phyloP scores from a whole-genome alignment of 1,284 basidiomycete genomes.

The Papiliotrema flavescens region DNA sequence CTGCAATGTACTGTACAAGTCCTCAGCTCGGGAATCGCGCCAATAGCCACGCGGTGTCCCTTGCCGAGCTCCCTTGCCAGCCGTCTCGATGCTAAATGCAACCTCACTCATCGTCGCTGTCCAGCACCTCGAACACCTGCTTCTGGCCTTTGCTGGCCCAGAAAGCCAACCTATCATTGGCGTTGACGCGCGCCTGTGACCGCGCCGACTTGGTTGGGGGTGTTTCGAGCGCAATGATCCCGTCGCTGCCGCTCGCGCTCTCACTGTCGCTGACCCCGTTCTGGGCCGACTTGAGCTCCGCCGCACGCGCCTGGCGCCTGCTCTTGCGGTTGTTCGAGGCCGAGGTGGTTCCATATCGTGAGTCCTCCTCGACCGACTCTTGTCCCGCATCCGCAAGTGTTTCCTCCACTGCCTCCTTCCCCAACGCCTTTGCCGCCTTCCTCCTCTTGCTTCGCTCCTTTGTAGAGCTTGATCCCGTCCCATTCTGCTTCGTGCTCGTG shows the following conservation, averaged over 20 bases:
- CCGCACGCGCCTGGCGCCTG: background rate
- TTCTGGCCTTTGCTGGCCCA: constrained; percentile 10
- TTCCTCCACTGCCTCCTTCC: too few species aligned
- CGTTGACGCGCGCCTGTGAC: background rate
- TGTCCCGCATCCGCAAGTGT: background rate
- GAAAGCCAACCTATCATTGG: constrained; percentile 7
- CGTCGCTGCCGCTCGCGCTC: background rate
- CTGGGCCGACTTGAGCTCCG: background rate
- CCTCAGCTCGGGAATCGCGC: too few species aligned
- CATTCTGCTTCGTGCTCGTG: background rate
- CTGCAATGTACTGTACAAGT: too few species aligned
- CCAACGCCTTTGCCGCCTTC: too few species aligned
- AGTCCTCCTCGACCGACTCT: constrained; percentile 8
- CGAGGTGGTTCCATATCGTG: constrained; percentile 10
- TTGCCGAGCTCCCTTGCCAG: too few species aligned
- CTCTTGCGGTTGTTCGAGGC: background rate
- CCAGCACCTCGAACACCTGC: background rate
- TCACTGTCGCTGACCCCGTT: background rate
- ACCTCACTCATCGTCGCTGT: constrained; percentile 1
- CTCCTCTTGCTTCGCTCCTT: background rate
- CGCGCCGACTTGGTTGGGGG: background rate
- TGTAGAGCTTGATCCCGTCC: background rate
- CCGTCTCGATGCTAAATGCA: too few species aligned
- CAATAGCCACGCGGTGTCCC: too few species aligned
- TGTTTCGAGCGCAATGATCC: constrained; percentile 1